A percentile compares a stretch with the other conserved stretches of the same genome.
These are phyloP conservation scores for Peterozyma toletana DNA, from an alignment of 805 yeast genomes.

Conservation along the genomic window DNA sequence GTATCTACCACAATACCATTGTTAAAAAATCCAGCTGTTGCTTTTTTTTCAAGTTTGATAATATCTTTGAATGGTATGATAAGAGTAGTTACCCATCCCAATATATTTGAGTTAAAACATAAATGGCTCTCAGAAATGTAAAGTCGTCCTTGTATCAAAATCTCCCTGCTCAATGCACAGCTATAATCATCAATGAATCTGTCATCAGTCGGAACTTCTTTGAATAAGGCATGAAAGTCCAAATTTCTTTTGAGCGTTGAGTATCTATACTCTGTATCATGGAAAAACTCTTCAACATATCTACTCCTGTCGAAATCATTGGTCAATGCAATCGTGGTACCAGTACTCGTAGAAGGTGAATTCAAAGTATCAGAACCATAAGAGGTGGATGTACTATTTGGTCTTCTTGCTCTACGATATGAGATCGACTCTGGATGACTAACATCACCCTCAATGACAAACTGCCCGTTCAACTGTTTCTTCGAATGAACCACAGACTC, in stretches of 20 bases:
- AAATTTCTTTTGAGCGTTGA: slow-evolving; percentile 59
- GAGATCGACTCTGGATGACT: slow-evolving; percentile 23
- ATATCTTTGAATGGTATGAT: slow-evolving; percentile 69
- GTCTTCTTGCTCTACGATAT: slow-evolving; percentile 18
- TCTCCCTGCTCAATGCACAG: slow-evolving; percentile 85
- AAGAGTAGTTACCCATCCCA: slow-evolving; percentile 87
- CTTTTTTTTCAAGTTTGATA: slow-evolving; percentile 65
- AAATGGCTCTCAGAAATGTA: slow-evolving; percentile 72
- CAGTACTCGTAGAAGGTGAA: slow-evolving; percentile 7
- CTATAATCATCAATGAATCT: slow-evolving; percentile 77
- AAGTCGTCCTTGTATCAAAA: slow-evolving; percentile 78
- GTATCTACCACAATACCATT: slow-evolving; percentile 79
- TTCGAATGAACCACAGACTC: neutral
- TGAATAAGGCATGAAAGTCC: slow-evolving; percentile 75
- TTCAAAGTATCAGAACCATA: slow-evolving; percentile 14
- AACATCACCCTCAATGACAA: neutral
- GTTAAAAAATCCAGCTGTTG: slow-evolving; percentile 85
- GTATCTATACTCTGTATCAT: slow-evolving; percentile 52
- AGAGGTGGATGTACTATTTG: slow-evolving; percentile 13
- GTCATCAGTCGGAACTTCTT: slow-evolving; percentile 61
- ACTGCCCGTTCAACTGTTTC: too few species aligned
- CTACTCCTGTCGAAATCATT: slow-evolving; percentile 28
- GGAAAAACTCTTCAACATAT: slow-evolving; percentile 52
- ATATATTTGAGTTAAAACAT: slow-evolving; percentile 79
- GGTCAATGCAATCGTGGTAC: slow-evolving; percentile 1